Evolutionary conservation across 2,329 filamentous ascomycete species (phyloP).

Genomic region (Diaporthe sp.): DNA sequence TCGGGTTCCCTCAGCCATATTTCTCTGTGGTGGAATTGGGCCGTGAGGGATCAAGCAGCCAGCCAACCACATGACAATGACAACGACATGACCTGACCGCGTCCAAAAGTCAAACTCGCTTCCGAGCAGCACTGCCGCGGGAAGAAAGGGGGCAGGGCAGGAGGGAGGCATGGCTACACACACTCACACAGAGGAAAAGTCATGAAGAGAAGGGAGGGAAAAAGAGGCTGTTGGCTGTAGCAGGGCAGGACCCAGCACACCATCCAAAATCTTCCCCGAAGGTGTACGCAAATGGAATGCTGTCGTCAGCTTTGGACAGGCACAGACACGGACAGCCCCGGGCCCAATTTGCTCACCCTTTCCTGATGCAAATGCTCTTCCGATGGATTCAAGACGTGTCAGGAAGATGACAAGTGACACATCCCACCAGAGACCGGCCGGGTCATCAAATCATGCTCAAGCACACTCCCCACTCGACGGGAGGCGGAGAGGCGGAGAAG

Average conservation of each 20-base stretch:
- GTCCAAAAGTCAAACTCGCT: neutral
- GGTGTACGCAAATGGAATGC: neutral
- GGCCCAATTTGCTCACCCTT: neutral
- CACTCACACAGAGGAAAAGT: neutral
- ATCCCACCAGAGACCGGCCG: neutral
- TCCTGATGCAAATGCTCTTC: neutral
- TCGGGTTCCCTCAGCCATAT: neutral
- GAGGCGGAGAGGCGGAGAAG: neutral
- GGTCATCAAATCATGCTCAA: constrained; percentile 16
- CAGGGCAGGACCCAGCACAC: neutral
- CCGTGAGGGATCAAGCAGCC: neutral
- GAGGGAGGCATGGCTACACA: neutral
- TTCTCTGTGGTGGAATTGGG: neutral
- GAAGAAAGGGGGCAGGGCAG: neutral
- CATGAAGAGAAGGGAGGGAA: neutral
- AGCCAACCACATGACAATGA: neutral
- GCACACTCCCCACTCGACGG: neutral
- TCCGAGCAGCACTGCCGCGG: neutral
- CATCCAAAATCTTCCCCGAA: constrained; percentile 7
- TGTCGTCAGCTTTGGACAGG: constrained; percentile 17
- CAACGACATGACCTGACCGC: neutral
- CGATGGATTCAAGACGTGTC: neutral
- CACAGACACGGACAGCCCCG: constrained; percentile 3
- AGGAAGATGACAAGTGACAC: constrained; percentile 15
- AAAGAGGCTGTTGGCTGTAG: neutral